Conservation (phyloP, 2,329 filamentous ascomycete genomes). For the Exophiala xenobiotica region DNA sequence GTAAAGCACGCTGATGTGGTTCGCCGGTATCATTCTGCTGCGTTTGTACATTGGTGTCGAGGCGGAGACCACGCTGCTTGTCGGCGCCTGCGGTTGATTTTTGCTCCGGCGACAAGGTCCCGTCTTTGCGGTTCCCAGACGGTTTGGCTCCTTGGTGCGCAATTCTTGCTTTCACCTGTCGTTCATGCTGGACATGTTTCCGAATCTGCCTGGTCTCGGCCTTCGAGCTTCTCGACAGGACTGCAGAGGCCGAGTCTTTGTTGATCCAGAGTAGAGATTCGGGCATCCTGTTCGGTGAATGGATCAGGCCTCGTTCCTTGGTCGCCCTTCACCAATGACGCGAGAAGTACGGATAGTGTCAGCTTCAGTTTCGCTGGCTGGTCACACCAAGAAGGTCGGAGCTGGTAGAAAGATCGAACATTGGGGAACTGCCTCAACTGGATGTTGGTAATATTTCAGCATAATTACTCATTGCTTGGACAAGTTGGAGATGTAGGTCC, state of each 20-base stretch:
- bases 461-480: neutral
- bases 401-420: conserved; percentile 2
- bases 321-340: neutral
- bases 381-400: neutral
- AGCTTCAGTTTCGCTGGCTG: neutral
- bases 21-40: conserved; percentile 2
- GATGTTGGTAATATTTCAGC: conserved; percentile 9
- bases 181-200: conserved; percentile 28
- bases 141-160: conserved; percentile 13
- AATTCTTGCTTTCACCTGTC: conserved; percentile 22
- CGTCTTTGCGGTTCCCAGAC: conserved; percentile 2
- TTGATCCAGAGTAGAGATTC: conserved; percentile 29
- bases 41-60: conserved; percentile 20
- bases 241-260: conserved; percentile 22
- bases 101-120: conserved; percentile 3
- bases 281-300: conserved; percentile 10
- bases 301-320: neutral
- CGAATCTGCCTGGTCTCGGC: conserved; percentile 28
- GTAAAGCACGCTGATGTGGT: conserved; percentile 4
- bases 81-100: neutral
- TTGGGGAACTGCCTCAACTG: conserved; percentile 6
- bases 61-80: conserved; percentile 14
- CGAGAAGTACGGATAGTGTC: neutral
- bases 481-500: neutral
- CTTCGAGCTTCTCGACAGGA: conserved; percentile 27